A percentile compares a stretch with the other conserved stretches of the same genome.
These are phyloP conservation scores for Dalbergia cochinchinensis DNA, from an alignment of 306 rosid species.

Conservation along the genomic window DNA sequence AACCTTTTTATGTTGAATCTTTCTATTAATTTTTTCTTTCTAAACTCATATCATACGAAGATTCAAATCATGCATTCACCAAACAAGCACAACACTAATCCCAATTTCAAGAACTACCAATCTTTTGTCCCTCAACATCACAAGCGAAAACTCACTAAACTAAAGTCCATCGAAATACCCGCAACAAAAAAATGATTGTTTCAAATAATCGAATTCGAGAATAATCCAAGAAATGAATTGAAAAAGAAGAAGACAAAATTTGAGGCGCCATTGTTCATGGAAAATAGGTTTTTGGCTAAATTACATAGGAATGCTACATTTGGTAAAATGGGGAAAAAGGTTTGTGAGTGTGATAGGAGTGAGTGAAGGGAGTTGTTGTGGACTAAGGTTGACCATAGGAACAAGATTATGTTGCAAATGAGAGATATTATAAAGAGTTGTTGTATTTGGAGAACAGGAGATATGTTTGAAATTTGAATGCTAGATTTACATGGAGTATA, in stretches of 20 bases:
- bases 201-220: conserved; percentile 16
- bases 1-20: background rate
- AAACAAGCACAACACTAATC: background rate
- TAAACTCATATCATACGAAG: background rate
- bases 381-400: conserved; percentile 33
- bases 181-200: too few relatives aligned
- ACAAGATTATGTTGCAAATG: background rate
- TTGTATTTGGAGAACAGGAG: too few relatives aligned
- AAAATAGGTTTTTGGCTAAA: background rate
- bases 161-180: conserved; percentile 6
- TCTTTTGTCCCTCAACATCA: background rate
- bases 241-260: conserved; percentile 20
- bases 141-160: background rate
- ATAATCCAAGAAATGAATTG: background rate
- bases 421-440: too few relatives aligned
- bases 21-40: background rate
- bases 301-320: conserved; percentile 19
- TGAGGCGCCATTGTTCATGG: conserved; percentile 31
- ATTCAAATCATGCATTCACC: background rate
- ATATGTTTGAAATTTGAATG: too few relatives aligned
- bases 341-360: too few relatives aligned
- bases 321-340: background rate
- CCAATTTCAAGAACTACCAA: conserved; percentile 18
- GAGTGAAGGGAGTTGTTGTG: background rate
- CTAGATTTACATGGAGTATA: too few relatives aligned